phyloP scores from a whole-genome alignment of 306 rosid species.

The Coriaria nepalensis region DNA sequence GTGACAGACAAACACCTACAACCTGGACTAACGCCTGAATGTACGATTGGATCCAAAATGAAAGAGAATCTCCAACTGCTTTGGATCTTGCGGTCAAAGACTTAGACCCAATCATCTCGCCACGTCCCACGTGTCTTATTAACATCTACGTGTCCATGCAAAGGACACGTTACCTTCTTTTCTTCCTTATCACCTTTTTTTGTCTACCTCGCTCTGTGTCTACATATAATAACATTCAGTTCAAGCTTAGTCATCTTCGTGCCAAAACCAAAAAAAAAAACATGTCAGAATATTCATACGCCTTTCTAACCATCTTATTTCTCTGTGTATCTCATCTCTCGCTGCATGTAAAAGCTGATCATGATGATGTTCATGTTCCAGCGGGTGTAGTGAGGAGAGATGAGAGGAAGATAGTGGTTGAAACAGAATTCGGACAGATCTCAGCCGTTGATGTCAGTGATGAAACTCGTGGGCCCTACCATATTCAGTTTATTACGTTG shows the following conservation, averaged over 20 bases:
- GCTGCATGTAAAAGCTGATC: conserved; percentile 20
- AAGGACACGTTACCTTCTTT: conserved; percentile 28
- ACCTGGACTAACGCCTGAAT: too few relatives aligned
- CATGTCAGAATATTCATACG: conserved; percentile 9
- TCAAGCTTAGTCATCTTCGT: neutral
- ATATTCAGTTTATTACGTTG: conserved; percentile 66
- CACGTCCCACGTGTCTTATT: conserved; percentile 27
- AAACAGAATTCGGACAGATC: conserved; percentile 48
- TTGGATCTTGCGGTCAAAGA: neutral
- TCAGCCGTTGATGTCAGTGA: conserved; percentile 36
- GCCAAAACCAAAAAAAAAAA: too few relatives aligned
- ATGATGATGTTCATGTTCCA: conserved; percentile 2
- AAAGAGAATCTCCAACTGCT: too few relatives aligned
- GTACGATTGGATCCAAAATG: too few relatives aligned
- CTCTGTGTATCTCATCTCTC: conserved; percentile 11
- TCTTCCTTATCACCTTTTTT: neutral
- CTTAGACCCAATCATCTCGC: conserved; percentile 9
- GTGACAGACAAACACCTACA: too few relatives aligned
- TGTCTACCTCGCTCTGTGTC: conserved; percentile 8
- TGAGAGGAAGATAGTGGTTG: conserved; percentile 31
- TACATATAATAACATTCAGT: conserved; percentile 22
- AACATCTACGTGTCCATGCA: conserved; percentile 33
- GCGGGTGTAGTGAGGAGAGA: conserved; percentile 30
- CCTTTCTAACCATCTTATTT: conserved; percentile 7
- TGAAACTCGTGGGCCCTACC: conserved; percentile 33